phyloP scores from a whole-genome alignment of 2,329 filamentous ascomycete species.

The Colletotrichum agaves region DNA sequence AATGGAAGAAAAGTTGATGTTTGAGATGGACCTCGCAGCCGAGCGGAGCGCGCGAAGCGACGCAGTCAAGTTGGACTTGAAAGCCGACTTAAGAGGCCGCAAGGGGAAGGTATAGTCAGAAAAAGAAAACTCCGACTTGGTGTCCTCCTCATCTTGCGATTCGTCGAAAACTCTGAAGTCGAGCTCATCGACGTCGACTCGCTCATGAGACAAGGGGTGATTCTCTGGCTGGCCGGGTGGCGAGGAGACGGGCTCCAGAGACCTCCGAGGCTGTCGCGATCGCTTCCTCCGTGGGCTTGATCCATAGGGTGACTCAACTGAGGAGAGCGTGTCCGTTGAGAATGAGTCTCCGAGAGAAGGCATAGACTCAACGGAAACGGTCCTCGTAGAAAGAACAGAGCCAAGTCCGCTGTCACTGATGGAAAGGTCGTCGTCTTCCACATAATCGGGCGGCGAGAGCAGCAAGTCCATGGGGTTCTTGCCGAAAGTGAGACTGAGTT shows the following conservation, averaged over 20 bases:
- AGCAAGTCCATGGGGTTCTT: conserved; percentile 68
- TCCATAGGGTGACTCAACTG: conserved; percentile 60
- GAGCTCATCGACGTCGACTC: conserved; percentile 61
- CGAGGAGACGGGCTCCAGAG: conserved; percentile 66
- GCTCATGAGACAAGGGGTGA: conserved; percentile 63
- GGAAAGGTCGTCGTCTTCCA: conserved; percentile 57
- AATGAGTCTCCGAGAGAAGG: conserved; percentile 69
- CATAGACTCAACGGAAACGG: conserved; percentile 69
- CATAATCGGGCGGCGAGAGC: conserved; percentile 69
- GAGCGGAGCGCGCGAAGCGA: conserved; percentile 72
- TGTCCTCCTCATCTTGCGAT: conserved; percentile 45
- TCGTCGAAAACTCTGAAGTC: conserved; percentile 44
- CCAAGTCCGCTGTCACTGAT: conserved; percentile 64
- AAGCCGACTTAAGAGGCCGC: conserved; percentile 65
- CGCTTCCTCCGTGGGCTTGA: conserved; percentile 47
- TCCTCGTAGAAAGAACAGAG: conserved; percentile 64
- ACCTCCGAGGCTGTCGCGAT: conserved; percentile 56
- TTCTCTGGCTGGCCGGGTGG: conserved; percentile 62
- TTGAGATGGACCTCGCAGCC: conserved; percentile 72
- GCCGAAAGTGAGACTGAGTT: conserved; percentile 64
- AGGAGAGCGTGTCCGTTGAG: conserved; percentile 60
- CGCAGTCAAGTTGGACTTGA: conserved; percentile 76
- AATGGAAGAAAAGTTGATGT: conserved; percentile 70
- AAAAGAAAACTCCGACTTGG: conserved; percentile 47
- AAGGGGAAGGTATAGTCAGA: conserved; percentile 50